These are phyloP conservation scores for Furcasterigmium sp. DNA, from an alignment of 2,329 filamentous ascomycete species.

Conservation along the genomic window DNA sequence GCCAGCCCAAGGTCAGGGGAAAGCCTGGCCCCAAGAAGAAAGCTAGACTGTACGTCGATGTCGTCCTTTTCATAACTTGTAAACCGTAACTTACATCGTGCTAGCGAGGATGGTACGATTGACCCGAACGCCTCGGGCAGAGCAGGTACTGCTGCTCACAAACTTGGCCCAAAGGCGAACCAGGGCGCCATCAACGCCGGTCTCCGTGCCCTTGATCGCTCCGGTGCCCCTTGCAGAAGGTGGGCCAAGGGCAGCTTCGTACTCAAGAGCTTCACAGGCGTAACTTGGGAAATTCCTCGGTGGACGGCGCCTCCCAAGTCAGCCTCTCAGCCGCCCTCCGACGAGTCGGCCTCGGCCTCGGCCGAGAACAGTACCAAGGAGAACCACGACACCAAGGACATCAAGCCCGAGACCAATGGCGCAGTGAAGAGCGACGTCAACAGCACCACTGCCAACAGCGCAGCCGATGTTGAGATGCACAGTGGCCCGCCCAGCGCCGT, in stretches of 20 bases:
- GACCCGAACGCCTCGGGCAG: conserved; percentile 47
- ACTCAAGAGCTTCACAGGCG: conserved; percentile 89
- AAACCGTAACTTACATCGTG: conserved; percentile 19
- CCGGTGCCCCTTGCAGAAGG: conserved; percentile 84
- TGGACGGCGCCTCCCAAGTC: conserved; percentile 73
- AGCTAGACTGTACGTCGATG: conserved; percentile 72
- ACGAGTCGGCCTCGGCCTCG: conserved; percentile 40
- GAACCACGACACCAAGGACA: conserved; percentile 55
- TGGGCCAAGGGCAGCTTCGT: conserved; percentile 81
- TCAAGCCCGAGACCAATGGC: conserved; percentile 41
- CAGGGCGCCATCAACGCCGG: conserved; percentile 96
- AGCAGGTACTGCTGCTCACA: conserved; percentile 57
- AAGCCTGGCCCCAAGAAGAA: conserved; percentile 98
- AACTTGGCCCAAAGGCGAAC: conserved; percentile 93
- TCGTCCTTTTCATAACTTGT: conserved; percentile 1
- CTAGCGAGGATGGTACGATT: conserved; percentile 58
- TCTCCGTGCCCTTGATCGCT: conserved; percentile 86
- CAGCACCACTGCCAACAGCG: conserved; percentile 24
- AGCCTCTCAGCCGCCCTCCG: conserved; percentile 36
- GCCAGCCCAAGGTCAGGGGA: conserved; percentile 63
- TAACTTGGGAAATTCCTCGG: conserved; percentile 72
- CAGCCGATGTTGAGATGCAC: conserved; percentile 46
- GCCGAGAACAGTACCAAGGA: conserved; percentile 56
- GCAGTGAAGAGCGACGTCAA: conserved; percentile 43
- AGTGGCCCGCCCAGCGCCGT: conserved; percentile 41